Evolutionary conservation across 73 alveolate genomes (phyloP).

Genomic region (Urostyla sp.): DNA sequence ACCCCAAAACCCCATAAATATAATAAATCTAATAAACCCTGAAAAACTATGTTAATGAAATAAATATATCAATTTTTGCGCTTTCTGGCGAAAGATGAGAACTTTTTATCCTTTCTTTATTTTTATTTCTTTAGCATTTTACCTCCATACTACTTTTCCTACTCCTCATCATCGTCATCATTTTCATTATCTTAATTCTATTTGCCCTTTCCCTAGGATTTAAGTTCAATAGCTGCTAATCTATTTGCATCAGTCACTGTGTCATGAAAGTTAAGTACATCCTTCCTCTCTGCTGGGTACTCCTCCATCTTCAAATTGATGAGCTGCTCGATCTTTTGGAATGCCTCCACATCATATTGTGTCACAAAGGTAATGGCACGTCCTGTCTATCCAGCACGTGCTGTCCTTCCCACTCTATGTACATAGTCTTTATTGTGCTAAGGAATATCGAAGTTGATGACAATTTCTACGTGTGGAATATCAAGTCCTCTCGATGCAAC

Average conservation of each 20-base stretch:
- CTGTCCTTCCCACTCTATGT: slow-evolving; percentile 98
- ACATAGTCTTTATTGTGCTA: slow-evolving; percentile 91
- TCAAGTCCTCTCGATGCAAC: slow-evolving; percentile 97
- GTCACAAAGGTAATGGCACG: slow-evolving; percentile 95
- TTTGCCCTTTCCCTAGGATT: slow-evolving; percentile 49
- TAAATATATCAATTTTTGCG: no score
- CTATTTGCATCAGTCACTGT: slow-evolving; percentile 86
- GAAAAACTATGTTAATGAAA: no score
- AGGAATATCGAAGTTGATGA: slow-evolving; percentile 95
- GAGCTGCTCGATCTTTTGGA: slow-evolving; percentile 91
- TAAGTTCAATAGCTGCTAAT: slow-evolving; percentile 80
- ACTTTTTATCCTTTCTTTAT: background rate
- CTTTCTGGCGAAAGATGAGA: slow-evolving; percentile 2
- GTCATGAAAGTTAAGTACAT: slow-evolving; percentile 80
- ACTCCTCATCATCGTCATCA: slow-evolving; percentile 55
- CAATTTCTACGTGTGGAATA: slow-evolving; percentile 95
- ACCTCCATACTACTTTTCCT: slow-evolving; percentile 29
- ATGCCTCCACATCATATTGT: slow-evolving; percentile 93
- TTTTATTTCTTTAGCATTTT: background rate
- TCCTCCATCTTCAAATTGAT: slow-evolving; percentile 89
- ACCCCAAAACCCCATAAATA: no score
- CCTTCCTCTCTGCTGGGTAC: slow-evolving; percentile 73
- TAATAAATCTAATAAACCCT: no score
- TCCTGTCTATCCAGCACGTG: slow-evolving; percentile 97
- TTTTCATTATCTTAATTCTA: slow-evolving; percentile 46